Percentiles rank a stretch among this genome's conserved stretches.
Evolutionary conservation across 2,329 filamentous ascomycete genomes (phyloP).

Genomic region (Chrysosporium keratinophilum): DNA sequence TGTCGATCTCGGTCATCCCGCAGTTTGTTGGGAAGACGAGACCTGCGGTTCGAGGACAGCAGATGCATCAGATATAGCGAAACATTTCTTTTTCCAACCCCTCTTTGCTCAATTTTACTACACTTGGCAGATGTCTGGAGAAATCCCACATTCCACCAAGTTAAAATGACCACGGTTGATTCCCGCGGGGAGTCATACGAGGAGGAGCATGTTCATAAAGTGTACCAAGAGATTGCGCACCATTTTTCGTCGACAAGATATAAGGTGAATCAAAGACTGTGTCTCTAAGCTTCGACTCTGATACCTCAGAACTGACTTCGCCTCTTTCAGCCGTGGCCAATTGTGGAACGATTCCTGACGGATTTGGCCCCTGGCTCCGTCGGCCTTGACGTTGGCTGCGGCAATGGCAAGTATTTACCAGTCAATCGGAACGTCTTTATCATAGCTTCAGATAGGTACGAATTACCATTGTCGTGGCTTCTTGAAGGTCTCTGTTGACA

Average conservation of each 20-base stretch:
- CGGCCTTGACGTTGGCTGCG: conserved; percentile 86
- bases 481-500: conserved; percentile 30
- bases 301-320: conserved; percentile 3
- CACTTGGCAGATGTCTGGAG: not conserved
- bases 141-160: not conserved
- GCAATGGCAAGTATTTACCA: conserved; percentile 88
- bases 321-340: conserved; percentile 65
- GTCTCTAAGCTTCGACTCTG: not conserved
- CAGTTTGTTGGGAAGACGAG: not conserved
- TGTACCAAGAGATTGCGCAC: conserved; percentile 57
- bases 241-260: conserved; percentile 47
- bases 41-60: not conserved
- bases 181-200: conserved; percentile 51
- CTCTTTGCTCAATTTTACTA: not conserved
- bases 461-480: conserved; percentile 17
- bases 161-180: conserved; percentile 2
- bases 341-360: conserved; percentile 68
- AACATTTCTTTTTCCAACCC: not conserved
- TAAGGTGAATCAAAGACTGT: conserved; percentile 41
- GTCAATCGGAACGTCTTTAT: conserved; percentile 71
- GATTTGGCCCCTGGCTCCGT: conserved; percentile 58
- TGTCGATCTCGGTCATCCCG: not conserved
- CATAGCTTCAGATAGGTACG: conserved; percentile 72
- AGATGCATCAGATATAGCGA: not conserved
- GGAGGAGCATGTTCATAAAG: conserved; percentile 72